Percentiles rank a stretch among this genome's conserved stretches.
phyloP scores from a whole-genome alignment of 345 rosid genomes.

The Lumnitzera littorea region DNA sequence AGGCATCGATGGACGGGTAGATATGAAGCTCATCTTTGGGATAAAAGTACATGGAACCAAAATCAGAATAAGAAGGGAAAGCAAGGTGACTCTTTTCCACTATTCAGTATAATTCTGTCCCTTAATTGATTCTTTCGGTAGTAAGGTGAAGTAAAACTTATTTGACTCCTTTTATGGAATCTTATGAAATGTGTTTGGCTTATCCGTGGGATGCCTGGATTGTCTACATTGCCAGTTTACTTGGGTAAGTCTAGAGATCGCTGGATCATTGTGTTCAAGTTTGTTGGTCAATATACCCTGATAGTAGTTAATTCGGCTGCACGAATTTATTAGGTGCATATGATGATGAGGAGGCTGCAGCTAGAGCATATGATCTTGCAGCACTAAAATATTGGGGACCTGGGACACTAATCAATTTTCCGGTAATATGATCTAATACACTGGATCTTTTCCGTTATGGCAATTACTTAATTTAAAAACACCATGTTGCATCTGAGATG shows the following conservation, averaged over 20 bases:
- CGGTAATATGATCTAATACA: conserved; percentile 37
- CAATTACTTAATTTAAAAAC: background rate
- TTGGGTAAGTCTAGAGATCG: conserved; percentile 50
- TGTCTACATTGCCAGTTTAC: conserved; percentile 53
- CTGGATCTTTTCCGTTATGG: too few species aligned
- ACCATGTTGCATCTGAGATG: background rate
- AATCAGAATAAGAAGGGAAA: conserved; percentile 98
- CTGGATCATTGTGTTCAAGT: background rate
- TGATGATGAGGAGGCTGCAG: conserved; percentile 99
- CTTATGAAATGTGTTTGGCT: conserved; percentile 17
- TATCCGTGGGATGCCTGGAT: conserved; percentile 14
- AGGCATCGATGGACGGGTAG: conserved; percentile 99
- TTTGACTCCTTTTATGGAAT: too few species aligned
- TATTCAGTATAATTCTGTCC: background rate
- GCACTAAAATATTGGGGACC: conserved; percentile 99
- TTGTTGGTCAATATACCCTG: background rate
- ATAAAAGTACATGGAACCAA: conserved; percentile 97
- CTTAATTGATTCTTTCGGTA: too few species aligned
- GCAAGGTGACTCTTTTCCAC: conserved; percentile 53
- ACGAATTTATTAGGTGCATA: conserved; percentile 68
- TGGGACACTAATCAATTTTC: conserved; percentile 95
- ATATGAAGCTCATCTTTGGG: conserved; percentile 99
- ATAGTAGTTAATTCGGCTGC: background rate
- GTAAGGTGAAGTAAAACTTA: too few species aligned
- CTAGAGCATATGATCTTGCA: conserved; percentile 98